Percentiles rank a stretch among this genome's conserved stretches.
phyloP scores from a whole-genome alignment of 345 rosid species.

The Rhizophora apiculata region DNA sequence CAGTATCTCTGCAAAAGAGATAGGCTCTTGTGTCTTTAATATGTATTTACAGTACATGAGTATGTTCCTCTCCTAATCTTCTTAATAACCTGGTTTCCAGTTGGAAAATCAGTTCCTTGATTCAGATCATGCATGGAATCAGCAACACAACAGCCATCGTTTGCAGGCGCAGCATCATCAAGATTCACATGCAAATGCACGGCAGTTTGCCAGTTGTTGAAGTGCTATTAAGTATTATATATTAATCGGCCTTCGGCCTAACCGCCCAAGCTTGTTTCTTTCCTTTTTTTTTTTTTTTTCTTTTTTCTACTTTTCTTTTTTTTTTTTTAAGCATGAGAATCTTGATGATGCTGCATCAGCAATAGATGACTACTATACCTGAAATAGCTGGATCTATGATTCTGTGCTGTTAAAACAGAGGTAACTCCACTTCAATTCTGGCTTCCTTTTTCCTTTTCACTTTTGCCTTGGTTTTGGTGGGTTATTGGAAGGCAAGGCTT shows the following conservation, averaged over 20 bases:
- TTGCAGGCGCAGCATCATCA: constrained; percentile 64
- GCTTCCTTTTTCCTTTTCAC: background rate
- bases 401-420: constrained; percentile 4
- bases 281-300: background rate
- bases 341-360: constrained; percentile 93
- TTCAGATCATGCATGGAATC: constrained; percentile 8
- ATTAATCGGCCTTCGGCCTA: background rate
- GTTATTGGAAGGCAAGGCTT: background rate
- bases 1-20: too few species aligned
- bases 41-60: background rate
- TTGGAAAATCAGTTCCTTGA: background rate
- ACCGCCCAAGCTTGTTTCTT: background rate
- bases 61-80: background rate
- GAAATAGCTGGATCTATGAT: constrained; percentile 14
- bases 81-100: background rate
- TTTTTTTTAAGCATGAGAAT: constrained; percentile 41
- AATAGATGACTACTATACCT: constrained; percentile 48
- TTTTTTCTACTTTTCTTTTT: too few species aligned
- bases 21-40: background rate
- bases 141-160: constrained; percentile 34
- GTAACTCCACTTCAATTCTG: background rate
- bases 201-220: background rate
- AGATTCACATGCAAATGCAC: constrained; percentile 57
- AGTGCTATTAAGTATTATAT: background rate
- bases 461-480: background rate